Conservation (phyloP, 202 grass and related monocot species). For the Tripidium arundinaceum region DNA sequence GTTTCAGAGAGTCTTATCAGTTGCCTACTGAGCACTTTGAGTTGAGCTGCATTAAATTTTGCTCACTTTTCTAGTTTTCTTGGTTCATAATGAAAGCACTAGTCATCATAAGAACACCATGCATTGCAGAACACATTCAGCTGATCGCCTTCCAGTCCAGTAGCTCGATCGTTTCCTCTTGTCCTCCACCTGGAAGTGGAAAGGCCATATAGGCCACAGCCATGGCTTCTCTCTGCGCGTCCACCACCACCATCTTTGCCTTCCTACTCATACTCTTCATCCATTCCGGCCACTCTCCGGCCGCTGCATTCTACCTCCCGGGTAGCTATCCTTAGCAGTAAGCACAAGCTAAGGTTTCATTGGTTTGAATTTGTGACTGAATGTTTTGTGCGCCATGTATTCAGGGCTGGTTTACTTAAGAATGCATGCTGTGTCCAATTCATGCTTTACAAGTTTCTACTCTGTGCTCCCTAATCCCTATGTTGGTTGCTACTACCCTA, state of each 20-base stretch:
- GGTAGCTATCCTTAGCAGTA: slow-evolving; percentile 46
- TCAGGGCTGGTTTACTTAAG: too few species aligned
- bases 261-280: slow-evolving; percentile 18
- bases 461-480: too few species aligned
- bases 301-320: slow-evolving; percentile 40
- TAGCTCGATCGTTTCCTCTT: background rate
- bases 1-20: too few species aligned
- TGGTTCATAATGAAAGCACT: slow-evolving; percentile 22
- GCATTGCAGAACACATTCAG: background rate
- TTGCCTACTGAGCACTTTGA: background rate
- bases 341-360: background rate
- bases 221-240: slow-evolving; percentile 2
- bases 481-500: background rate
- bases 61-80: background rate
- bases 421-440: background rate
- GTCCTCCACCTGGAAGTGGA: background rate
- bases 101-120: background rate
- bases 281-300: background rate
- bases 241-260: background rate
- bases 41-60: background rate
- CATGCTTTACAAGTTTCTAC: background rate
- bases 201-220: background rate
- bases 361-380: background rate
- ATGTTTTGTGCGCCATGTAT: background rate
- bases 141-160: background rate